Percentiles rank a stretch among this genome's conserved stretches.
phyloP scores from a whole-genome alignment of 257 asterid species.

The Ehretia macrophylla region DNA sequence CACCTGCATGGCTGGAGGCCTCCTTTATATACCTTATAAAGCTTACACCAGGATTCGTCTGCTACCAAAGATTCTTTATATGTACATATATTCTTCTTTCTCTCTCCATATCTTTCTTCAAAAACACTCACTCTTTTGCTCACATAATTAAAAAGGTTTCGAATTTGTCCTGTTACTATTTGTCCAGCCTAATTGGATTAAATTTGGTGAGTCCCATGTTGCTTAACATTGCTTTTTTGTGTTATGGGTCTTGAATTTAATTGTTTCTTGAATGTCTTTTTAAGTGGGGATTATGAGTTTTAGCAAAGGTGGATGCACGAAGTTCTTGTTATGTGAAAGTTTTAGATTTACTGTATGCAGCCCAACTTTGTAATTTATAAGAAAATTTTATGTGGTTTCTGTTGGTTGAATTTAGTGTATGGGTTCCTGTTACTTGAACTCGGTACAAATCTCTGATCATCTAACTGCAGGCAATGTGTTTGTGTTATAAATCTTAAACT shows the following conservation, averaged over 20 bases:
- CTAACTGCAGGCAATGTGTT: conserved; percentile 38
- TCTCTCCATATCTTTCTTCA: conserved; percentile 10
- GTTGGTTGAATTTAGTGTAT: not conserved
- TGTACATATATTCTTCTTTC: conserved; percentile 5
- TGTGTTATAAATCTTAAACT: conserved; percentile 9
- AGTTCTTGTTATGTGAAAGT: not conserved
- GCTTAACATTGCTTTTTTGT: conserved; percentile 10
- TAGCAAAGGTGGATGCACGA: not conserved
- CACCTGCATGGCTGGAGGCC: conserved; percentile 60
- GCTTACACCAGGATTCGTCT: conserved; percentile 58
- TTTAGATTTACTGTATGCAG: too few species aligned
- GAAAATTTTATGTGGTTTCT: not conserved
- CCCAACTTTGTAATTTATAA: too few species aligned
- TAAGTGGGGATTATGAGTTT: conserved; percentile 9
- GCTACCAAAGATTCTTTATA: conserved; percentile 42
- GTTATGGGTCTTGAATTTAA: conserved; percentile 4
- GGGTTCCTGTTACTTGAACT: not conserved
- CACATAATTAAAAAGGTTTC: not conserved
- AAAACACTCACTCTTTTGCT: not conserved
- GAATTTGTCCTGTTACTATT: not conserved
- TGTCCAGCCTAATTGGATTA: too few species aligned
- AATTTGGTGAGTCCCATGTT: conserved; percentile 29
- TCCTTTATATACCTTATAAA: conserved; percentile 33
- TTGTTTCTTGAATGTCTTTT: conserved; percentile 9
- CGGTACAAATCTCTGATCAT: not conserved